Conservation (phyloP, 176 grass and related monocot species). For the Rhynchospora tenuis region DNA sequence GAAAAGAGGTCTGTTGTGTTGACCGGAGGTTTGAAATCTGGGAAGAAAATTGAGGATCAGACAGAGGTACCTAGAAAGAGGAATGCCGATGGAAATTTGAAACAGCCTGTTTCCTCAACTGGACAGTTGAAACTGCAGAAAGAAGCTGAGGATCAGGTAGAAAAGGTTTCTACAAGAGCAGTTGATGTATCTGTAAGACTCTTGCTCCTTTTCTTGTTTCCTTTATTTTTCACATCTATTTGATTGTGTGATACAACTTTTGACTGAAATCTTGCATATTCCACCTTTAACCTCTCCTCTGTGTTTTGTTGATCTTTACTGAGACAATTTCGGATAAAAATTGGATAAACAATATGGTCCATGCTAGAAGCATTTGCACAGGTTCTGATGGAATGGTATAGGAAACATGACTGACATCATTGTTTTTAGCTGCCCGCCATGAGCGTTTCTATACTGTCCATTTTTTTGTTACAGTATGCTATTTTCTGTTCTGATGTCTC, state of each 20-base stretch:
- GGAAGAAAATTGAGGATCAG: not conserved
- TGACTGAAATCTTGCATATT: not conserved
- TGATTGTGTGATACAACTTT: not conserved
- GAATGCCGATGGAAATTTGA: not conserved
- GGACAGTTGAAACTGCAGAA: constrained; percentile 14
- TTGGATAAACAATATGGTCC: not conserved
- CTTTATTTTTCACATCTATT: constrained; percentile 9
- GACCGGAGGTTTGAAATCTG: not conserved
- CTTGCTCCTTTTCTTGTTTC: not conserved
- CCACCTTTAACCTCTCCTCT: not conserved
- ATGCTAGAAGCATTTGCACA: not conserved
- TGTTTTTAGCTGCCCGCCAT: not conserved
- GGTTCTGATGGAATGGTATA: not conserved
- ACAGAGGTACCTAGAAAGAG: not conserved
- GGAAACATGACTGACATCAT: not conserved
- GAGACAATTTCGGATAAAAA: not conserved
- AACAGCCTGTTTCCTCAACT: not conserved
- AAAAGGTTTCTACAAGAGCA: constrained; percentile 14
- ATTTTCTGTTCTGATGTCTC: not conserved
- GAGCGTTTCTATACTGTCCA: not conserved
- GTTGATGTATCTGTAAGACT: not conserved
- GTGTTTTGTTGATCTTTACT: not conserved
- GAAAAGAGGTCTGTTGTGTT: not conserved
- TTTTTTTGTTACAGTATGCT: not conserved
- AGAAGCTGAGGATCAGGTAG: not conserved